Evolutionary conservation across 768 basidiomycete genomes (phyloP).

Genomic region (Leucocoprinus birnbaumii): DNA sequence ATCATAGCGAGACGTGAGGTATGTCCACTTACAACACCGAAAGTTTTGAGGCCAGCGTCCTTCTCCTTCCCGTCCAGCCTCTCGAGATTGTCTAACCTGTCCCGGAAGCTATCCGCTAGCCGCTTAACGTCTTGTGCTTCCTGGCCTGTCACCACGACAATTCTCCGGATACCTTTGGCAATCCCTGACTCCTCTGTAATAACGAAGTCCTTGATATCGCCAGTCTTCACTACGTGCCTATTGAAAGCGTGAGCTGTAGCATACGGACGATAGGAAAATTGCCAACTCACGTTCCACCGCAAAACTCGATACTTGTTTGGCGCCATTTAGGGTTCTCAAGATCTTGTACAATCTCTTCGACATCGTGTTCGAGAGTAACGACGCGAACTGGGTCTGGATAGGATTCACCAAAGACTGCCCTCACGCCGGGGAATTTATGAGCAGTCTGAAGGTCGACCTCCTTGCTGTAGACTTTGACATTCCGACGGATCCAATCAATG

Average conservation of each 20-base stretch:
- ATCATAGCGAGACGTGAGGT: neutral
- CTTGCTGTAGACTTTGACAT: constrained; percentile 86
- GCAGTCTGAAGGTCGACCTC: constrained; percentile 79
- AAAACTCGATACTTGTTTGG: constrained; percentile 91
- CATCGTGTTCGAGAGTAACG: constrained; percentile 83
- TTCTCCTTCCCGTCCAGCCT: constrained; percentile 70
- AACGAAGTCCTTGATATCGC: constrained; percentile 95
- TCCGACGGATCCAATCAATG: constrained; percentile 86
- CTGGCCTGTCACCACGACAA: constrained; percentile 91
- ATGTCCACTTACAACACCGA: constrained; percentile 61
- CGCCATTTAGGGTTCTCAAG: constrained; percentile 91
- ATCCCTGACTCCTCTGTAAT: constrained; percentile 96
- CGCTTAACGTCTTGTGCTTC: constrained; percentile 85
- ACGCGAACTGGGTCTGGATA: constrained; percentile 98
- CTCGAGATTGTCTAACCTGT: constrained; percentile 62
- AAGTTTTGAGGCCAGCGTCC: constrained; percentile 83
- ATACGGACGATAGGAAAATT: neutral
- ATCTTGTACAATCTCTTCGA: constrained; percentile 84
- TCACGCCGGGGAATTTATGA: constrained; percentile 85
- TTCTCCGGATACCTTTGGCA: constrained; percentile 95
- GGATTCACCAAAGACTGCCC: constrained; percentile 96
- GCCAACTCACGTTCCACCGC: constrained; percentile 87
- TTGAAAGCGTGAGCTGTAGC: neutral
- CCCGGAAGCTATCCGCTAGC: constrained; percentile 58
- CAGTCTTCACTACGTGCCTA: constrained; percentile 94